Evolutionary conservation across 2,329 filamentous ascomycete species (phyloP).

Genomic region (Penicillium glabrum): DNA sequence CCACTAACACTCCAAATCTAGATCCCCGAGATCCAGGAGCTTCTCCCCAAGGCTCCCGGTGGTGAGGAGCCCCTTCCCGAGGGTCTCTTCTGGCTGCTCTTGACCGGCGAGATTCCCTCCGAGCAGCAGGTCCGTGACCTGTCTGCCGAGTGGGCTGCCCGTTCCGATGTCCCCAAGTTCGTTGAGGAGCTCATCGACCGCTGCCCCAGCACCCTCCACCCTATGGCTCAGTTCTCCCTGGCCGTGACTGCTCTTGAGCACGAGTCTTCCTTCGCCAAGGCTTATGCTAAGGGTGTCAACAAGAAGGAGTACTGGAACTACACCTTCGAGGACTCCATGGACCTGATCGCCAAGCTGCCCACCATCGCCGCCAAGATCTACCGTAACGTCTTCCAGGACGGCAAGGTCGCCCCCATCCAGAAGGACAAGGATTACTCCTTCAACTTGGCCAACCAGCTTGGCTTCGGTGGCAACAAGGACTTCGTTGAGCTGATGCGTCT

Average conservation of each 20-base stretch:
- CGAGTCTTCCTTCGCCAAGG: slow-evolving; percentile 96
- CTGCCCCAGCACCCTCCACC: slow-evolving; percentile 97
- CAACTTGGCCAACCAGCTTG: slow-evolving; percentile 99
- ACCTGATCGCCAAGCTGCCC: slow-evolving; percentile 98
- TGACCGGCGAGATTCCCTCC: slow-evolving; percentile 95
- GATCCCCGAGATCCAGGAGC: slow-evolving; percentile 97
- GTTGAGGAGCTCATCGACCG: slow-evolving; percentile 99
- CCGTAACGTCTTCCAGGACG: slow-evolving; percentile 99
- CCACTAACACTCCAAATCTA: slow-evolving; percentile 26
- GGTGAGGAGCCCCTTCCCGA: slow-evolving; percentile 96
- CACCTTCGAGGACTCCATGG: slow-evolving; percentile 99
- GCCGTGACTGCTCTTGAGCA: slow-evolving; percentile 98
- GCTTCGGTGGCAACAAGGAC: slow-evolving; percentile 91
- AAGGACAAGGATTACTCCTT: slow-evolving; percentile 99
- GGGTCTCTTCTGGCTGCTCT: slow-evolving; percentile 99
- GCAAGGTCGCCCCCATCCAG: slow-evolving; percentile 92
- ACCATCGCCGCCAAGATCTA: slow-evolving; percentile 98
- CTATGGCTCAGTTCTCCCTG: slow-evolving; percentile 99
- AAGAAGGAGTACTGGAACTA: slow-evolving; percentile 99
- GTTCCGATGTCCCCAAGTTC: slow-evolving; percentile 95
- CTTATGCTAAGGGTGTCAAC: slow-evolving; percentile 97
- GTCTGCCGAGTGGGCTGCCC: slow-evolving; percentile 97
- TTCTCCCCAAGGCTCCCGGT: slow-evolving; percentile 94
- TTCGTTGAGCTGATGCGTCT: slow-evolving; percentile 98
- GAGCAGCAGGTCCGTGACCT: slow-evolving; percentile 99